Percentiles rank a stretch among this genome's conserved stretches.
Evolutionary conservation across 352 stramenopile species (phyloP).

Genomic region (Globisporangium irregulare): DNA sequence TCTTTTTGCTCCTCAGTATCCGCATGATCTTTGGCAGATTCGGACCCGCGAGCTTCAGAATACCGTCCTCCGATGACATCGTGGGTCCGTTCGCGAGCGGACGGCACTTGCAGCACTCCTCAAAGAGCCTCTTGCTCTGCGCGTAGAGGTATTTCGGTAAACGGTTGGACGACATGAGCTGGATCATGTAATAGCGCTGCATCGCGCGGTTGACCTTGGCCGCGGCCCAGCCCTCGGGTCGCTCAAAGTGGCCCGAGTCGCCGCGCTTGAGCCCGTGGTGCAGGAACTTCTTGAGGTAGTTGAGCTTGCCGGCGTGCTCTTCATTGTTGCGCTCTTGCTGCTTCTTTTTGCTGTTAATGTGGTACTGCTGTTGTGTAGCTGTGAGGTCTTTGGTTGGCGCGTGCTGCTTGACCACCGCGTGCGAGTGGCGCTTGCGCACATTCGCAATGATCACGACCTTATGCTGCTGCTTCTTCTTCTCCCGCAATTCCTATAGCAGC

Average conservation of each 20-base stretch:
- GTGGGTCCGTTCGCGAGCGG: slow-evolving; percentile 49
- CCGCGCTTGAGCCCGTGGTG: slow-evolving; percentile 20
- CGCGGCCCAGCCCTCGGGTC: slow-evolving; percentile 58
- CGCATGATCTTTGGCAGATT: slow-evolving; percentile 63
- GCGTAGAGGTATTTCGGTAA: slow-evolving; percentile 43
- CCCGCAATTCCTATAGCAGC: slow-evolving; percentile 33
- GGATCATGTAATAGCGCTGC: slow-evolving; percentile 49
- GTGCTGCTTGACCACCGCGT: slow-evolving; percentile 39
- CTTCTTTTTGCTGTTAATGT: slow-evolving; percentile 4
- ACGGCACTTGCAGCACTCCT: slow-evolving; percentile 70
- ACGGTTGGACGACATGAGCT: slow-evolving; percentile 36
- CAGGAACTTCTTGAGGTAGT: slow-evolving; percentile 44
- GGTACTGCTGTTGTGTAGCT: neutral
- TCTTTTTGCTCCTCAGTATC: slow-evolving; percentile 56
- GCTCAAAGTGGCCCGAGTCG: slow-evolving; percentile 25
- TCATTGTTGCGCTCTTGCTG: slow-evolving; percentile 14
- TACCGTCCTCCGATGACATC: slow-evolving; percentile 43
- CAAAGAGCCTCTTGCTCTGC: slow-evolving; percentile 71
- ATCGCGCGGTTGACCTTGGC: slow-evolving; percentile 54
- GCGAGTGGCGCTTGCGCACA: slow-evolving; percentile 35
- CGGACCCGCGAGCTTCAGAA: slow-evolving; percentile 59
- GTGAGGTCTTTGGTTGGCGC: neutral
- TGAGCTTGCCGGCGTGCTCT: slow-evolving; percentile 10
- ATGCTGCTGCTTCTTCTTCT: slow-evolving; percentile 42
- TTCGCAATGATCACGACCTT: slow-evolving; percentile 65